These are phyloP conservation scores for Lomentospora prolificans DNA, from an alignment of 2,329 filamentous ascomycete species.

Conservation along the genomic window DNA sequence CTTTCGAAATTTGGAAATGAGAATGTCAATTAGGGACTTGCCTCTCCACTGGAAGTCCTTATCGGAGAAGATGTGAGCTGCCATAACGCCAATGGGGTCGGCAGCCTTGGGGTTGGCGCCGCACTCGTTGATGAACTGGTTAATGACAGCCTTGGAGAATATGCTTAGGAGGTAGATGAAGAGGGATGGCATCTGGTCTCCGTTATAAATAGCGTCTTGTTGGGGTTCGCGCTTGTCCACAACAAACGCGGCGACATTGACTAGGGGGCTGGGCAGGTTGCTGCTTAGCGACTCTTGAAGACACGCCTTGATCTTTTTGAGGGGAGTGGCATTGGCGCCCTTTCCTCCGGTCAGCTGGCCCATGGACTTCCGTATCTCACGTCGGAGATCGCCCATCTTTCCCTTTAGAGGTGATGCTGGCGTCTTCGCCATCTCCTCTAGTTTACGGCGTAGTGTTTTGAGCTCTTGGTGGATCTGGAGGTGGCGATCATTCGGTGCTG, in stretches of 20 bases:
- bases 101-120: slow-evolving; percentile 54
- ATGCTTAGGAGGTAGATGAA: slow-evolving; percentile 70
- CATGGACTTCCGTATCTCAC: slow-evolving; percentile 60
- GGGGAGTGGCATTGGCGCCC: slow-evolving; percentile 41
- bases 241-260: slow-evolving; percentile 47
- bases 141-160: slow-evolving; percentile 63
- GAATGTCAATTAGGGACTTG: slow-evolving; percentile 64
- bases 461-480: slow-evolving; percentile 56
- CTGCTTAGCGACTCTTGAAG: slow-evolving; percentile 46
- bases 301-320: slow-evolving; percentile 24
- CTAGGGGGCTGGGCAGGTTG: slow-evolving; percentile 37
- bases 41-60: slow-evolving; percentile 58
- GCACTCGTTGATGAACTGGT: slow-evolving; percentile 59
- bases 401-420: slow-evolving; percentile 44
- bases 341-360: slow-evolving; percentile 63
- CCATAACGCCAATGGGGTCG: slow-evolving; percentile 69
- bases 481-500: slow-evolving; percentile 30
- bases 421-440: slow-evolving; percentile 45
- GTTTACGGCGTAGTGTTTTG: slow-evolving; percentile 54
- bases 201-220: slow-evolving; percentile 34
- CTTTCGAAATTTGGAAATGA: slow-evolving; percentile 75
- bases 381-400: slow-evolving; percentile 60
- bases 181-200: slow-evolving; percentile 47
- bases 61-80: slow-evolving; percentile 64
- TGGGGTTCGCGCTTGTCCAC: slow-evolving; percentile 32